These are phyloP conservation scores for Citrus reticulata DNA, from an alignment of 345 rosid species.

Conservation along the genomic window DNA sequence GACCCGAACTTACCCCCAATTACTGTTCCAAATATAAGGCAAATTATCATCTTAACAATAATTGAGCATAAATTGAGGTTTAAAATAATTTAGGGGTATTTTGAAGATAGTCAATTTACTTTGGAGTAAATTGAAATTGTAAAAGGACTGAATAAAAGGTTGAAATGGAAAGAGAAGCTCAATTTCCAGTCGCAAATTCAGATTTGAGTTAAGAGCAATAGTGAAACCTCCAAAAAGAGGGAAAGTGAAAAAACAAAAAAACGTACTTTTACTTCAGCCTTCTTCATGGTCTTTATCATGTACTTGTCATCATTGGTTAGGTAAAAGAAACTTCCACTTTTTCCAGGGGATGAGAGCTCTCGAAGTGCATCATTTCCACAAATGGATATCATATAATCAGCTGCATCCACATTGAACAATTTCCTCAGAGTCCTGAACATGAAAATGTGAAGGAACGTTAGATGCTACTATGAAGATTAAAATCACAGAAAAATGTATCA, in stretches of 20 bases:
- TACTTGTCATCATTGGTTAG: slow-evolving; percentile 86
- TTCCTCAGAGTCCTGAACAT: slow-evolving; percentile 84
- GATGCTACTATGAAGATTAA: neutral
- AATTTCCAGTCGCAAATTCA: neutral
- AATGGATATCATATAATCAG: slow-evolving; percentile 95
- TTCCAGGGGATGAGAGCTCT: slow-evolving; percentile 97
- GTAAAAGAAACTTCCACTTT: slow-evolving; percentile 97
- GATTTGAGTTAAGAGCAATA: neutral
- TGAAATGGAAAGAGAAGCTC: neutral
- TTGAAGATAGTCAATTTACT: too few species aligned
- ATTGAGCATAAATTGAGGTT: too few species aligned
- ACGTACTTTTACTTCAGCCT: slow-evolving; percentile 88
- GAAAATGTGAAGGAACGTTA: slow-evolving; percentile 3
- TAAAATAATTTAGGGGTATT: too few species aligned
- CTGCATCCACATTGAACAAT: slow-evolving; percentile 85
- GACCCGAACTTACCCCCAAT: too few species aligned
- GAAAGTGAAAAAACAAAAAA: neutral
- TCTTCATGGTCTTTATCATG: slow-evolving; percentile 98
- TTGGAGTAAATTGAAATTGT: neutral
- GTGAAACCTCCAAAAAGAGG: neutral
- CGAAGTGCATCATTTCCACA: slow-evolving; percentile 96
- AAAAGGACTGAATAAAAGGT: neutral
- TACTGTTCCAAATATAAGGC: too few species aligned
- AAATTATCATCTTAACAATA: too few species aligned
- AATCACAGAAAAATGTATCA: neutral